These are phyloP conservation scores for Geotrichum macrosporum DNA, from an alignment of 1,139 yeast genomes.

Conservation along the genomic window DNA sequence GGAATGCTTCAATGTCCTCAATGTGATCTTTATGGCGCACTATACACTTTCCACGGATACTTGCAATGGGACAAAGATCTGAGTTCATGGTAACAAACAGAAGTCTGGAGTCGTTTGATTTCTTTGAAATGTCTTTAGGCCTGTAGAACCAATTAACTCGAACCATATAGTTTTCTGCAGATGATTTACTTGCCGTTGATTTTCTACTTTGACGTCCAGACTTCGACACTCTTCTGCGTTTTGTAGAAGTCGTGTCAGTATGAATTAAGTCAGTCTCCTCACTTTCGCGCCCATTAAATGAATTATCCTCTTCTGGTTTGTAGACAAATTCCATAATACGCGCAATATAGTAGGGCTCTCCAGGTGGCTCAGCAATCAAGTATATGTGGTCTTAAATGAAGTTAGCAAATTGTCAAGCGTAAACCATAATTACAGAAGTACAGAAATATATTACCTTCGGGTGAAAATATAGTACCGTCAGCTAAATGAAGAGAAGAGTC, in stretches of 20 bases:
- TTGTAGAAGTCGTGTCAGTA: background rate
- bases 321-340: conserved; percentile 69
- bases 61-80: conserved; percentile 72
- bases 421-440: conserved; percentile 1
- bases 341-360: conserved; percentile 91
- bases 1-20: conserved; percentile 53
- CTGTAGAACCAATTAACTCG: conserved; percentile 90
- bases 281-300: background rate
- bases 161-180: conserved; percentile 53
- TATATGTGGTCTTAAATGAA: conserved; percentile 61
- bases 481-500: conserved; percentile 38
- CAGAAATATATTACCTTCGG: conserved; percentile 33
- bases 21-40: conserved; percentile 69
- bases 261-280: background rate
- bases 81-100: conserved; percentile 83
- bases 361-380: conserved; percentile 89
- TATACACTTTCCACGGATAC: conserved; percentile 70
- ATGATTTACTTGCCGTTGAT: conserved; percentile 24
- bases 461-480: conserved; percentile 36
- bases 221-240: conserved; percentile 4
- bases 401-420: conserved; percentile 2
- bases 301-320: conserved; percentile 20
- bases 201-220: conserved; percentile 7
- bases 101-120: conserved; percentile 65
- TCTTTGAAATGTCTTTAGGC: conserved; percentile 74